Evolutionary conservation across 1,284 basidiomycete species (phyloP), one percentile per base, ranked within the genome.

Genomic region (Microbotryum intermedium): DNA sequence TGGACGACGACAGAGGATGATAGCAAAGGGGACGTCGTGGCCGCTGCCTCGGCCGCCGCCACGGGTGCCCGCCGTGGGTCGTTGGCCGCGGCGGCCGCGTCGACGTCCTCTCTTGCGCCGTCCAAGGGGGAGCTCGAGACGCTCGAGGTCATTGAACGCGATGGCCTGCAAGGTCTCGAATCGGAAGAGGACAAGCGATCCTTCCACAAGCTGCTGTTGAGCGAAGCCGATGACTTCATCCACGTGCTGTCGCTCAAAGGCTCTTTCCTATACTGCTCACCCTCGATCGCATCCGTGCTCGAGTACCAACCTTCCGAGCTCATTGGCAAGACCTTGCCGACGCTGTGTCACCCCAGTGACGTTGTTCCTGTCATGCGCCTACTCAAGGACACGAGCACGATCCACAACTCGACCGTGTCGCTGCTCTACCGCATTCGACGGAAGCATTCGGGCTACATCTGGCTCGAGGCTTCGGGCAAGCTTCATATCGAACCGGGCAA

Each of bases 161-260:
- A 34, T n/a, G 60, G 60, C 16, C 10, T 58, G 1, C 58, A 48
- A 10, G 52, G 54, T 1, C 55, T 67, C 46, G 60, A 59, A 29
- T 53, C 58, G 28, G 66, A 68, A 20, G 59, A 53, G 10, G 64
- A 66, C 49, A 25, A 47, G 30, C 58, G 64, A 21, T 58, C 61
- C 44, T 68, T 65, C 55, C 81, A 83, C 57, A 79, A 85, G 62
- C 75, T 88, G 51, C 77, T 92, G 26, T 81, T 92, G 57, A 83
- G 85, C 65, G 77, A 82, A 51, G 76, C 62, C 26, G 64, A 66
- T 55, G 70, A 95, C 73, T 89, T 94, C 72, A 79, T 95, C 30
- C 86, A 89, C 71, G 91, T 95, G 46, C 80, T 97, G 29, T 92
- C 89, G 6, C 83, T 97, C 66, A 95, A 95, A 72, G 93, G 93